Conservation (phyloP, 805 yeast species). For the Candida tallmaniae region DNA sequence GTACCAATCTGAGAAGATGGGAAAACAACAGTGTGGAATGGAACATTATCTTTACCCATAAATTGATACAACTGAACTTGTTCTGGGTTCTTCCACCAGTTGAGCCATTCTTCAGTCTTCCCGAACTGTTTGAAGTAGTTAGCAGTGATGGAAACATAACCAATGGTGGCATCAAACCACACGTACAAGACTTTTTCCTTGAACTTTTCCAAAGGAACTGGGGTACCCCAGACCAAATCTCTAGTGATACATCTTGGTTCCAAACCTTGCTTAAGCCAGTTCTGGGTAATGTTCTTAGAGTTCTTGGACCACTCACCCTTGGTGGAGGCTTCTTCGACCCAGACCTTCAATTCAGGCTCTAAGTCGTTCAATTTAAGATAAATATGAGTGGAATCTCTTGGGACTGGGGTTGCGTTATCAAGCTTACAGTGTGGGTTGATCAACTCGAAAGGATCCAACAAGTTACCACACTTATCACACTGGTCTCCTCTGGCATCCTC, state of each 20-base stretch:
- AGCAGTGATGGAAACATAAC: conserved; percentile 94
- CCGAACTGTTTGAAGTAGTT: conserved; percentile 53
- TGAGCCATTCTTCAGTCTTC: conserved; percentile 53
- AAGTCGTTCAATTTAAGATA: conserved; percentile 80
- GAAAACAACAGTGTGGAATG: conserved; percentile 98
- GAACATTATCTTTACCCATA: conserved; percentile 99
- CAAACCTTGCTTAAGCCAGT: conserved; percentile 93
- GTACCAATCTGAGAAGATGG: conserved; percentile 93
- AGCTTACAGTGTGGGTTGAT: conserved; percentile 94
- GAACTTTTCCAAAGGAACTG: conserved; percentile 86
- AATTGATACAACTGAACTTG: conserved; percentile 87
- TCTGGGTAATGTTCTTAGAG: conserved; percentile 79
- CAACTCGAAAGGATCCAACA: conserved; percentile 89
- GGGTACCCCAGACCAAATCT: conserved; percentile 97
- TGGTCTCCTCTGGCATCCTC: conserved; percentile 99
- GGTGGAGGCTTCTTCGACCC: conserved; percentile 65
- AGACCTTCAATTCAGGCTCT: conserved; percentile 66
- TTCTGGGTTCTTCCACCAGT: conserved; percentile 96
- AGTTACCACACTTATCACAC: conserved; percentile 92
- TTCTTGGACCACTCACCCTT: conserved; percentile 91
- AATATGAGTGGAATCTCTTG: conserved; percentile 78
- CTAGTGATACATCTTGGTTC: conserved; percentile 95
- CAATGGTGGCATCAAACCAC: conserved; percentile 99
- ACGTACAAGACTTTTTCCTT: conserved; percentile 91
- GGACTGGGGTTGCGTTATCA: conserved; percentile 77